Evolutionary conservation across 2,329 filamentous ascomycete genomes (phyloP).

Genomic region (Fusarium penzigii): DNA sequence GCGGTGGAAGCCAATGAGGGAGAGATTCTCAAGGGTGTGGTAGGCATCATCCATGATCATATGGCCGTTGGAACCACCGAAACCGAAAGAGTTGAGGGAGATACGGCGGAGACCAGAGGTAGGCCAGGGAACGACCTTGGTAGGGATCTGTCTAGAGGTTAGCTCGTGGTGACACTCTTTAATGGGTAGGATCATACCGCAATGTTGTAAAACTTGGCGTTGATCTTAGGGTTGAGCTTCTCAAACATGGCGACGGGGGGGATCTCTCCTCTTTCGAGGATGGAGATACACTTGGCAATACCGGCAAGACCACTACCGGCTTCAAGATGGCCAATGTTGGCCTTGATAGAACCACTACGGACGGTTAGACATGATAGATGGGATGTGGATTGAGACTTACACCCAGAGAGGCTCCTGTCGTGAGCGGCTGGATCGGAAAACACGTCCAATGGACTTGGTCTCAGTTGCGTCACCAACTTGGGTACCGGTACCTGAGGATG

Average conservation of each 20-base stretch:
- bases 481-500: background rate
- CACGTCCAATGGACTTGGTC: background rate
- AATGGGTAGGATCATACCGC: background rate
- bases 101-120: background rate
- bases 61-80: constrained; percentile 8
- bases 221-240: background rate
- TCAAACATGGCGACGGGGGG: background rate
- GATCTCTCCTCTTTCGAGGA: background rate
- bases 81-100: constrained; percentile 7
- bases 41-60: constrained; percentile 7
- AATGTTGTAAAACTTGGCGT: background rate
- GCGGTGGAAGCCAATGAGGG: background rate
- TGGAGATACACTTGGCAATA: background rate
- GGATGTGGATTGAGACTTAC: no score
- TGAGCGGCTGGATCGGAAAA: background rate
- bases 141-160: constrained; percentile 1
- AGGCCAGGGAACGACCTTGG: constrained; percentile 1
- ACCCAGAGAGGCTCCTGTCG: no score
- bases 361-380: no score
- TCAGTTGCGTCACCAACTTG: background rate
- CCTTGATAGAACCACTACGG: background rate
- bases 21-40: background rate
- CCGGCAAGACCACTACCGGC: background rate
- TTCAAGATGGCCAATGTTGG: background rate
- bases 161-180: no score